A percentile compares a stretch with the other conserved stretches of the same genome.
Conservation (phyloP, 2,329 filamentous ascomycete genomes). For the Clonostachys chloroleuca region DNA sequence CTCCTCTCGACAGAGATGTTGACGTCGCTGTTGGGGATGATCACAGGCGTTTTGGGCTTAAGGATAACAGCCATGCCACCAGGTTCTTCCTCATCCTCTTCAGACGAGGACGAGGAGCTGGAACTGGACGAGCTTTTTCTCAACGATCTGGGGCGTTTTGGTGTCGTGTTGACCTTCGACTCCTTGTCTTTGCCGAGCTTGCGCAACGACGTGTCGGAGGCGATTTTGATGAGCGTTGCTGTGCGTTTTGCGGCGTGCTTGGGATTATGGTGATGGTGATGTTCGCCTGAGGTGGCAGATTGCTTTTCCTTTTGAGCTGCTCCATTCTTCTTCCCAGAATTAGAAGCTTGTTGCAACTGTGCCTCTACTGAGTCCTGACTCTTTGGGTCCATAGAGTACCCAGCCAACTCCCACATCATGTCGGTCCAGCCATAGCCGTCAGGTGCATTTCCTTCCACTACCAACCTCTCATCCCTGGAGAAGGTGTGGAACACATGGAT, state of each 20-base stretch:
- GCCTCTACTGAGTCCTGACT: slow-evolving; percentile 30
- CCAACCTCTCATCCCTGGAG: slow-evolving; percentile 62
- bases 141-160: slow-evolving; percentile 1
- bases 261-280: too few relatives aligned
- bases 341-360: slow-evolving; percentile 19
- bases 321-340: slow-evolving; percentile 7
- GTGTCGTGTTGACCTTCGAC: slow-evolving; percentile 5
- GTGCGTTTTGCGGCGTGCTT: slow-evolving; percentile 9
- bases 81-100: slow-evolving; percentile 32
- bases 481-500: slow-evolving; percentile 86
- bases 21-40: slow-evolving; percentile 76
- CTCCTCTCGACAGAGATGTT: slow-evolving; percentile 87
- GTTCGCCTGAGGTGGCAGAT: slow-evolving; percentile 7
- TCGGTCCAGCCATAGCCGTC: slow-evolving; percentile 43
- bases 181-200: slow-evolving; percentile 11
- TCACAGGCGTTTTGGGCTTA: slow-evolving; percentile 62
- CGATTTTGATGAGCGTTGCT: slow-evolving; percentile 25
- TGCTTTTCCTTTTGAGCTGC: slow-evolving; percentile 5
- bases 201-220: slow-evolving; percentile 12
- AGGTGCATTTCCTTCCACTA: slow-evolving; percentile 56
- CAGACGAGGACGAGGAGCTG: not conserved
- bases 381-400: slow-evolving; percentile 18
- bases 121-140: not conserved
- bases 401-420: slow-evolving; percentile 49
- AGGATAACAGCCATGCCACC: slow-evolving; percentile 75